Percentiles rank a stretch among this genome's conserved stretches.
These are phyloP conservation scores for Penicillium sp. DNA, from an alignment of 2,329 filamentous ascomycete species.

Conservation along the genomic window DNA sequence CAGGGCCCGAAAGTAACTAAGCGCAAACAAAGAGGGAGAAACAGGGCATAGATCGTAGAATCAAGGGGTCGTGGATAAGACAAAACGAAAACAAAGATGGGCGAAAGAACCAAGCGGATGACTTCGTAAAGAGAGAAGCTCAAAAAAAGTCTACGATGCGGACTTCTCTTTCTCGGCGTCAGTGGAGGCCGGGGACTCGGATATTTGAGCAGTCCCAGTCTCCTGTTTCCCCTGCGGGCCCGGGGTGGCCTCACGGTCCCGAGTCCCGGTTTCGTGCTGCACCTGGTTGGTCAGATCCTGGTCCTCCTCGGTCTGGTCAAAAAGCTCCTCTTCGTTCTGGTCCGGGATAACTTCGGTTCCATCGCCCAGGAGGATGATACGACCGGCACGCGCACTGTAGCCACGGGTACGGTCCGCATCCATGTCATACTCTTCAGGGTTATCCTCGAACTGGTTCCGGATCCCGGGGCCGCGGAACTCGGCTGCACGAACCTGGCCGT, in stretches of 20 bases:
- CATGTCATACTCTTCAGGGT: slow-evolving; percentile 59
- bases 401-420: slow-evolving; percentile 60
- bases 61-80: slow-evolving; percentile 17
- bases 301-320: slow-evolving; percentile 84
- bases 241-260: slow-evolving; percentile 55
- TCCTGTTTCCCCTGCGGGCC: slow-evolving; percentile 46
- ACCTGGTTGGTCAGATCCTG: slow-evolving; percentile 85
- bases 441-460: slow-evolving; percentile 81
- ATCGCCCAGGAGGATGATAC: slow-evolving; percentile 93
- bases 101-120: slow-evolving; percentile 17
- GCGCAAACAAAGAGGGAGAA: slow-evolving; percentile 18
- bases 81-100: slow-evolving; percentile 18
- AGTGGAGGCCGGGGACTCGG: slow-evolving; percentile 40
- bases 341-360: slow-evolving; percentile 90
- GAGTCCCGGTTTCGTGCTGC: slow-evolving; percentile 51
- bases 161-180: slow-evolving; percentile 38
- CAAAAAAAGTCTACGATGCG: slow-evolving; percentile 28
- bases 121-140: slow-evolving; percentile 14
- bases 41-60: slow-evolving; percentile 20
- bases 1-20: slow-evolving; percentile 19
- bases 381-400: slow-evolving; percentile 72
- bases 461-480: slow-evolving; percentile 82
- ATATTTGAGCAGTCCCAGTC: slow-evolving; percentile 29
- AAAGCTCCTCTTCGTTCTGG: slow-evolving; percentile 88
- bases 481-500: slow-evolving; percentile 57